phyloP scores from a whole-genome alignment of 2,329 filamentous ascomycete genomes.

The Fusarium multiceps region DNA sequence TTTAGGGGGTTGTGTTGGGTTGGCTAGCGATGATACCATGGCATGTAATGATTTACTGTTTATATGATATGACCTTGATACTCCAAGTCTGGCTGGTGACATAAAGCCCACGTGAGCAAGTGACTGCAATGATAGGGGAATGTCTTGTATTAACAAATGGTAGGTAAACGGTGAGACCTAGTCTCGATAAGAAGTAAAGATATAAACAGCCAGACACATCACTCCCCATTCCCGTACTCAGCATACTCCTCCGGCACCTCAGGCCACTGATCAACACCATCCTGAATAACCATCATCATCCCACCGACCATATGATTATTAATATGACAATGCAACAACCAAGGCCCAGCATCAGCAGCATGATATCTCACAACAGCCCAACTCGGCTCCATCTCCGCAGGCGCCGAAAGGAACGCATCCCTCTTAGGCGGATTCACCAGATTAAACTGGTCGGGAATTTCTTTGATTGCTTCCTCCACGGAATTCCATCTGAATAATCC shows the following conservation, averaged over 20 bases:
- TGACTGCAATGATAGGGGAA: neutral
- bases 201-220: neutral
- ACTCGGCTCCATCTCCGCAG: constrained; percentile 32
- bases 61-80: neutral
- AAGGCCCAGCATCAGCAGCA: constrained; percentile 63
- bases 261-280: constrained; percentile 59
- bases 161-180: constrained; percentile 15
- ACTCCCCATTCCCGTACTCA: constrained; percentile 25
- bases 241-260: constrained; percentile 54
- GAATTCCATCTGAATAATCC: constrained; percentile 64
- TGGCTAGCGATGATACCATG: neutral
- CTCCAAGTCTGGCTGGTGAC: no score
- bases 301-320: constrained; percentile 64
- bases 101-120: no score
- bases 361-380: constrained; percentile 66
- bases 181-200: constrained; percentile 10
- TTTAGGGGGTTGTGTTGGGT: constrained; percentile 33
- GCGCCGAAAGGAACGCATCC: constrained; percentile 54
- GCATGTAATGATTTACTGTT: constrained; percentile 1
- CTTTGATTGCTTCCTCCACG: constrained; percentile 63
- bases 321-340: constrained; percentile 68
- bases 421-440: constrained; percentile 64
- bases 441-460: constrained; percentile 65
- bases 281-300: constrained; percentile 65
- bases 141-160: neutral